Conservation (phyloP, 2,329 filamentous ascomycete genomes). For the Calonectria fujianensis region DNA sequence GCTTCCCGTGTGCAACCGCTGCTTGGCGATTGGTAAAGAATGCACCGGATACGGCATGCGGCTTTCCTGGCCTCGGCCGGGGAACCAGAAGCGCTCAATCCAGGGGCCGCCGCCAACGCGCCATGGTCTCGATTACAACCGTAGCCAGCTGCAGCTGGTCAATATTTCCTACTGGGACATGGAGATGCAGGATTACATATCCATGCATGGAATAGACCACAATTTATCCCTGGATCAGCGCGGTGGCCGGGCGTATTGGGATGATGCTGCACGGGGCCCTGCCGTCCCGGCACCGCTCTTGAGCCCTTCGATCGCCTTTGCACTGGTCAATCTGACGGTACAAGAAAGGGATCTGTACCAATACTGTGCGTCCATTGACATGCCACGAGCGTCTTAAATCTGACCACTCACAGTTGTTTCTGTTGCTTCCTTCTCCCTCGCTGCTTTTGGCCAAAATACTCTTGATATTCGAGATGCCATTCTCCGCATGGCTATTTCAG, state of each 20-base stretch:
- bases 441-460: conserved; percentile 41
- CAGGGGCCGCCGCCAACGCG: conserved; percentile 35
- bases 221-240: neutral
- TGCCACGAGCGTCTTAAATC: accelerated
- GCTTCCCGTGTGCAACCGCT: conserved; percentile 40
- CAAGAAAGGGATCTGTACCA: conserved; percentile 41
- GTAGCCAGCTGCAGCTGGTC: conserved; percentile 29
- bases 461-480: conserved; percentile 35
- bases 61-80: conserved; percentile 44
- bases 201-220: neutral
- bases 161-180: conserved; percentile 43
- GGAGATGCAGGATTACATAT: conserved; percentile 36
- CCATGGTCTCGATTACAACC: neutral
- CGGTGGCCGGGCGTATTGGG: neutral
- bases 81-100: conserved; percentile 38
- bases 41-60: conserved; percentile 46
- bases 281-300: neutral
- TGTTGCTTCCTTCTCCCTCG: conserved; percentile 43
- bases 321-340: conserved; percentile 45
- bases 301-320: neutral
- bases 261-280: neutral
- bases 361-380: conserved; percentile 34
- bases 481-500: conserved; percentile 46
- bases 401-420: conserved; percentile 40
- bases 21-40: conserved; percentile 4